A percentile compares a stretch with the other conserved stretches of the same genome.
These are phyloP conservation scores for Extremus antarcticus DNA, from an alignment of 495 filamentous ascomycete genomes.

Conservation along the genomic window DNA sequence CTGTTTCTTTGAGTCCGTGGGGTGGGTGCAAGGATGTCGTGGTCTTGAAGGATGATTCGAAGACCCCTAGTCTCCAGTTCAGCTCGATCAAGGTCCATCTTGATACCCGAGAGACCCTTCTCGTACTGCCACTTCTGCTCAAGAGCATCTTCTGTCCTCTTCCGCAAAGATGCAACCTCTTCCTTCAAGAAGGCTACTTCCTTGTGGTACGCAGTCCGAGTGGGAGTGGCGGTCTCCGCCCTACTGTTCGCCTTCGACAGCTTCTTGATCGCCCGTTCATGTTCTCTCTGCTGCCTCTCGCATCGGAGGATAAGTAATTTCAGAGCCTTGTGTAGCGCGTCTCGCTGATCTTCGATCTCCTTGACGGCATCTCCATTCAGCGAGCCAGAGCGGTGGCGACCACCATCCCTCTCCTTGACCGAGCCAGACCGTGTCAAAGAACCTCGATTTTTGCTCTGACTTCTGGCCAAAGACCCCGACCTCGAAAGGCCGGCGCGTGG, in stretches of 20 bases:
- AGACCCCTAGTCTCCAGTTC: conserved; percentile 83
- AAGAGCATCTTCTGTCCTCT: conserved; percentile 88
- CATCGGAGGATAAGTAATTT: conserved; percentile 82
- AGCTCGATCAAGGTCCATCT: conserved; percentile 94
- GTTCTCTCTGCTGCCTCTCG: conserved; percentile 66
- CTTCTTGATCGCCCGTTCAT: conserved; percentile 59
- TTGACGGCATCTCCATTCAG: conserved; percentile 57
- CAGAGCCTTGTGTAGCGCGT: conserved; percentile 78
- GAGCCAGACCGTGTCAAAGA: conserved; percentile 48
- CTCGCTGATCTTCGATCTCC: conserved; percentile 85
- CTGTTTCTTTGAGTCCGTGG: conserved; percentile 4
- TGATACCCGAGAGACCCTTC: conserved; percentile 80
- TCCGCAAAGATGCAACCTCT: conserved; percentile 75
- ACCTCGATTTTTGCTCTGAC: conserved; percentile 21
- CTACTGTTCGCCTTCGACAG: conserved; percentile 71
- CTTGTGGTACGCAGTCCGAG: conserved; percentile 64
- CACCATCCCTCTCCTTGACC: conserved; percentile 39
- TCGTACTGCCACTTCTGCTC: conserved; percentile 95
- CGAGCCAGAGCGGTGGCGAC: conserved; percentile 13
- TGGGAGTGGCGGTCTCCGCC: conserved; percentile 57
- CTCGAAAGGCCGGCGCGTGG: conserved; percentile 42
- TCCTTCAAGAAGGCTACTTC: conserved; percentile 69
- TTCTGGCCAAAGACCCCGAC: conserved; percentile 51
- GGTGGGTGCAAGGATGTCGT: conserved; percentile 65
- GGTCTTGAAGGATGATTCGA: conserved; percentile 68